Base-by-base conservation (phyloP, 2,329 filamentous ascomycete species). In the Nemania sp. region DNA sequence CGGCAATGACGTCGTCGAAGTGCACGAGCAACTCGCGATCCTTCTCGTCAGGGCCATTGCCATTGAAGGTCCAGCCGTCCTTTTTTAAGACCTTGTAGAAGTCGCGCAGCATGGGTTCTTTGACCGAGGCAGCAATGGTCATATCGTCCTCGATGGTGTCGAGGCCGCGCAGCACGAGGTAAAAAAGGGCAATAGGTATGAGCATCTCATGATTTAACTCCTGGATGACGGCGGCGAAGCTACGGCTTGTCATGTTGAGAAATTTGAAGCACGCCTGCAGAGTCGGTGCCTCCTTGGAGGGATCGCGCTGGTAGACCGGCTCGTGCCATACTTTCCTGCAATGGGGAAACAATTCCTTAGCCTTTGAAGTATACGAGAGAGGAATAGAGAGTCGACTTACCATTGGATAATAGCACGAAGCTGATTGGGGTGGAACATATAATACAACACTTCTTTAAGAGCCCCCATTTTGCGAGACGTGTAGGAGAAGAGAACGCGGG, bases 81-180 rank as follows among this genome's bases (percentile, higher is more conserved):
- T 87, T 74, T 62, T 91, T 86, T 67, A 97, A 80, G 61, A 87
- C 80, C 50, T 88, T 76, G 69, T 95, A 79, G 73, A 99, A 99
- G 41, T 88, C 80, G 58, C 93, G 85, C 57, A 99, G 78, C 52
- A 97, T 74, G 2, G 91, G 91, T 68, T 95, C 89, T 77, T 99
- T 99, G 68, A 82, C 86, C 61, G 83, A 80, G 33, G 93, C 76
- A 2, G 88, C 79, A 56, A 99, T 87, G 5, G 91, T 96, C 86
- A 97, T 97, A 73, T 99, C 94, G 78, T 99, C 94, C 75, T 99
- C 94, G 56, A 99, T 90, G n/a, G 94, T 99, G 73, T 99, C 94
- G 45, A 99, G 82, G 41, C 90, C 94, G 57, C 94, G 90, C 49
- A 99, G 81, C 48, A 91, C 83, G 23, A 99, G 83, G 77, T 99